Evolutionary conservation across 2,329 filamentous ascomycete species (phyloP).

Genomic region (Cladobotryum protrusum): DNA sequence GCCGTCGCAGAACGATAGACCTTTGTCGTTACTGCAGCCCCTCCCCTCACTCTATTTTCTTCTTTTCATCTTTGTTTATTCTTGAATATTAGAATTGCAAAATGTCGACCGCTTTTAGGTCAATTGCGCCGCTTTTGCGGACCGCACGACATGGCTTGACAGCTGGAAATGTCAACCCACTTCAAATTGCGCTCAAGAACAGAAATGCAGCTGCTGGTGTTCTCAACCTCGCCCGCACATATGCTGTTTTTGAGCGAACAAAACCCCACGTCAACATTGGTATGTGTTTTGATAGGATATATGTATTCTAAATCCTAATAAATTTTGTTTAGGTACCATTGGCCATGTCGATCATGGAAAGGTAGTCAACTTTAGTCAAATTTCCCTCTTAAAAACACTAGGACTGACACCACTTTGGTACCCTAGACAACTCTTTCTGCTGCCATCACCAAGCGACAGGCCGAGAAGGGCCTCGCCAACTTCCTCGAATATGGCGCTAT

Average conservation of each 20-base stretch:
- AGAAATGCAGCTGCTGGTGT: constrained; percentile 53
- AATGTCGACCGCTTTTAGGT: constrained; percentile 78
- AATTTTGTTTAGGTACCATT: constrained; percentile 65
- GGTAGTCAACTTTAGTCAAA: constrained; percentile 44
- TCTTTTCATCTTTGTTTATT: constrained; percentile 20
- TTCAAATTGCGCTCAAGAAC: constrained; percentile 62
- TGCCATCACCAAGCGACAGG: constrained; percentile 96
- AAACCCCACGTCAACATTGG: constrained; percentile 99
- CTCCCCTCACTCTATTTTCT: constrained; percentile 16
- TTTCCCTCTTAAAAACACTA: background rate
- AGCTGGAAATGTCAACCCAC: constrained; percentile 64
- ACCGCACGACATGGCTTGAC: constrained; percentile 70
- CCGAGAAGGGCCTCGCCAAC: constrained; percentile 86
- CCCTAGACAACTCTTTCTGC: constrained; percentile 92
- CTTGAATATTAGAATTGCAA: constrained; percentile 32
- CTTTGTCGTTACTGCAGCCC: constrained; percentile 14
- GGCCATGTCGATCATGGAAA: constrained; percentile 99
- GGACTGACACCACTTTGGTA: background rate
- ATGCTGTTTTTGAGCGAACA: constrained; percentile 71
- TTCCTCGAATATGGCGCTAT: constrained; percentile 98
- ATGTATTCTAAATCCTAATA: background rate
- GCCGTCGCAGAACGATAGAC: constrained; percentile 17
- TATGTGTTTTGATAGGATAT: constrained; percentile 33
- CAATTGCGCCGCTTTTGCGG: constrained; percentile 72
- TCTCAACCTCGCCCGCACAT: constrained; percentile 59